Evolutionary conservation across 306 rosid genomes (phyloP), one percentile per base, ranked within the genome.

Genomic region (Herpetospermum pedunculosum): DNA sequence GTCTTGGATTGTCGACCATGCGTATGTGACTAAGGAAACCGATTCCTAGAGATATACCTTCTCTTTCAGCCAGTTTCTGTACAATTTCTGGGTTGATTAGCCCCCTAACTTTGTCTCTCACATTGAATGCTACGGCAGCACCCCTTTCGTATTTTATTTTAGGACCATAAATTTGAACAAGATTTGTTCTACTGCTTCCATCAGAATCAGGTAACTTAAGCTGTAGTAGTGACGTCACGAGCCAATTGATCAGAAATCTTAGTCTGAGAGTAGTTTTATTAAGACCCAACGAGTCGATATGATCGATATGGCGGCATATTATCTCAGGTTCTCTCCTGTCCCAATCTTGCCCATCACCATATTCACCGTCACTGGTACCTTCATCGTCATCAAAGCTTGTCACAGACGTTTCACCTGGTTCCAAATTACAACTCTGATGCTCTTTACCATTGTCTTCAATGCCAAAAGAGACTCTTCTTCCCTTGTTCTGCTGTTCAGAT

Each of bases 121-220:
- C 70, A 67, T 93, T 93, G 87, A 93, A 93, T 69, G 98, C 98
- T 65, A 93, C 92, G 23, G 98, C 94, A 21, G 97, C 97, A 69
- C 98, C 98, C 73, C 98, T 85, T 81, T 93, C 98, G 28, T 93
- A 93, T 80, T 93, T 93, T 60, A 93, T 90, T 73, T 93, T 93
- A 3, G 98, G 98, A 26, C 98, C 98, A 72, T 93, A 93, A 64
- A 93, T 93, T 19, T 87, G 86, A 41, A 93, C 92, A 48, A 93
- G 96, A 76, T 73, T 85, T 37, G 64, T 50, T 70, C 80, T 82
- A 54, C 76, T 83, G 76, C 69, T 83, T 46, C 80, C 86, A 62
- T 86, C 87, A 18, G 90, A 72, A 76, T 77, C 84, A 1, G 88
- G 75, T 55, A 93, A 77, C 78, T 86, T 86, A 40, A 93, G 85